Conservation (phyloP, 768 basidiomycete species). For the Cystobasidium onofrii region DNA sequence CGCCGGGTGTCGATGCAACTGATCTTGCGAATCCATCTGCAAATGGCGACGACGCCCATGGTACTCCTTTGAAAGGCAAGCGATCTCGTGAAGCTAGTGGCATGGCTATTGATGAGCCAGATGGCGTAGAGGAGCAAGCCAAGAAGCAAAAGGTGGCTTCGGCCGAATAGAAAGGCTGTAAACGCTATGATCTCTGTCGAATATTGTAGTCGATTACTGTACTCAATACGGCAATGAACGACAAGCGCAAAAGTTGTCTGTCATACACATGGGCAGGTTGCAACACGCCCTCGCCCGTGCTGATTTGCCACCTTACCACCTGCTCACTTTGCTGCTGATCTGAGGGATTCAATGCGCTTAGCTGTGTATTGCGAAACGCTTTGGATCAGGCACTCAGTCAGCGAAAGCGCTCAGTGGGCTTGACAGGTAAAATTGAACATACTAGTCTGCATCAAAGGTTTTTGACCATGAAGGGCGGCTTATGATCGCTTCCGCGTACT, state of each 20-base stretch:
- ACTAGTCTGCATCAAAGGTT: slow-evolving; percentile 16
- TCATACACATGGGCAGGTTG: too few relatives aligned
- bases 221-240: too few relatives aligned
- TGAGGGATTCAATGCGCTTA: not conserved
- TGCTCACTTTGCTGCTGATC: not conserved
- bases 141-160: slow-evolving; percentile 25
- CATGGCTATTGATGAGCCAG: not conserved
- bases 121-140: not conserved
- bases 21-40: not conserved
- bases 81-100: slow-evolving; percentile 6
- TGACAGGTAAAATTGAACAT: not conserved
- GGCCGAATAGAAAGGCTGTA: not conserved
- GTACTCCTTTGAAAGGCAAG: not conserved
- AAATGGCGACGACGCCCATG: not conserved
- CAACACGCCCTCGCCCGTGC: too few relatives aligned
- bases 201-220: too few relatives aligned
- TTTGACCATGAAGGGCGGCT: slow-evolving; percentile 6
- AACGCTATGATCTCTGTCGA: not conserved
- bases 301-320: too few relatives aligned
- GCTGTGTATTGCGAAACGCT: not conserved
- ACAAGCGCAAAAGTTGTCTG: too few relatives aligned
- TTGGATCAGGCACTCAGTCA: too few relatives aligned
- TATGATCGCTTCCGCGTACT: slow-evolving; percentile 1
- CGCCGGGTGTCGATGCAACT: not conserved
- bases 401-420: not conserved